These are phyloP conservation scores for Psilocybe tampanensis DNA, from an alignment of 768 basidiomycete species.

Conservation along the genomic window DNA sequence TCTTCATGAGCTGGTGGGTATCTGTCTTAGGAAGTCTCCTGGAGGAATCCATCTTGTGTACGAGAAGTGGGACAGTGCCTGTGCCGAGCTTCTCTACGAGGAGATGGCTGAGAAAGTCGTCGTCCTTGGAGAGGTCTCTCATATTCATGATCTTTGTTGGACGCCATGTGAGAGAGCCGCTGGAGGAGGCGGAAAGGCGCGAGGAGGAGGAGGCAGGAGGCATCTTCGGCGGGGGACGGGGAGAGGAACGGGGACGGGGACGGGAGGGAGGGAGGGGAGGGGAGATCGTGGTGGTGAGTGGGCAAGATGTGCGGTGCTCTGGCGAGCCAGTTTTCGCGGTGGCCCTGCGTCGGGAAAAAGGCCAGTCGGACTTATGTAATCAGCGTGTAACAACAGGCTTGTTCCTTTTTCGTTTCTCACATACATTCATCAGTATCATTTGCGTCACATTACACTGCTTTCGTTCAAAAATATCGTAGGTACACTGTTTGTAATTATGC, in stretches of 20 bases:
- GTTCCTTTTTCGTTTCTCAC: slow-evolving; percentile 1
- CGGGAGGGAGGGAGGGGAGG: slow-evolving; percentile 18
- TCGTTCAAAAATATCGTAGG: too few species aligned
- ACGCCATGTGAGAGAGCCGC: slow-evolving; percentile 58
- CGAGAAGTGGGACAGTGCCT: slow-evolving; percentile 74
- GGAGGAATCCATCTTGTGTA: slow-evolving; percentile 88
- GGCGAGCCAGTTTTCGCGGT: slow-evolving; percentile 13
- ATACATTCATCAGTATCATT: slow-evolving; percentile 11
- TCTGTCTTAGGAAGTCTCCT: slow-evolving; percentile 78
- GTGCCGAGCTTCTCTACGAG: slow-evolving; percentile 90
- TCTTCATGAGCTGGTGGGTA: slow-evolving; percentile 64
- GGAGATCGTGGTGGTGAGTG: slow-evolving; percentile 22
- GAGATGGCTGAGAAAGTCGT: slow-evolving; percentile 88
- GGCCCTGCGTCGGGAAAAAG: slow-evolving; percentile 26
- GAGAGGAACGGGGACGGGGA: slow-evolving; percentile 17
- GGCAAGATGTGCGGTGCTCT: slow-evolving; percentile 15
- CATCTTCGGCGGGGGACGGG: slow-evolving; percentile 28
- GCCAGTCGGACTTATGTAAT: slow-evolving; percentile 29
- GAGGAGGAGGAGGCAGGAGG: slow-evolving; percentile 29
- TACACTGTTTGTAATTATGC: too few species aligned
- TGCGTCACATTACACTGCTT: slow-evolving; percentile 5
- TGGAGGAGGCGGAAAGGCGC: slow-evolving; percentile 22
- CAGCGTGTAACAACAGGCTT: slow-evolving; percentile 7
- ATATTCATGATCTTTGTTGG: slow-evolving; percentile 91
- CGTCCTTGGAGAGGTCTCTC: slow-evolving; percentile 87